Conservation (phyloP, 805 yeast species). For the Saccharomycopsis selenospora region DNA sequence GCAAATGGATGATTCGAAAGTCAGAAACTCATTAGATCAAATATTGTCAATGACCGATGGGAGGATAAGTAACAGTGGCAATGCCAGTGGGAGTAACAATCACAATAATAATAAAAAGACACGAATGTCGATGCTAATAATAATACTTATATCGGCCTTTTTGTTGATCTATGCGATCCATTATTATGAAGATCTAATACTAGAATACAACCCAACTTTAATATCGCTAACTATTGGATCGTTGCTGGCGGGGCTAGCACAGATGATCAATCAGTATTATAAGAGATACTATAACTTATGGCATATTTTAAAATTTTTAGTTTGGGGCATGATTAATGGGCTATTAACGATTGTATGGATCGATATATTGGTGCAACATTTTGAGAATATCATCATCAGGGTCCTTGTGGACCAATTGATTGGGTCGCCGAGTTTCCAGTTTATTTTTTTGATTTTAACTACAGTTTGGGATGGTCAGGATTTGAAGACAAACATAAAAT, state of each 20-base stretch:
- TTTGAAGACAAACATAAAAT: conserved; percentile 28
- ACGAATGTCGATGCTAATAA: not conserved
- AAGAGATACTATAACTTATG: conserved; percentile 9
- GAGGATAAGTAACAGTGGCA: not conserved
- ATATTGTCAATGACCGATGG: not conserved
- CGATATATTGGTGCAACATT: conserved; percentile 33
- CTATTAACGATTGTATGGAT: conserved; percentile 49
- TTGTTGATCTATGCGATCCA: conserved; percentile 6
- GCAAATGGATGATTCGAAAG: not conserved
- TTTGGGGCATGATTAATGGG: conserved; percentile 60
- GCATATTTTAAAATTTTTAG: conserved; percentile 37
- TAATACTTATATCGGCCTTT: not conserved
- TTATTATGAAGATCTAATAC: conserved; percentile 10
- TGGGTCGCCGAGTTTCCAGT: conserved; percentile 51
- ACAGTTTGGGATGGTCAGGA: conserved; percentile 49
- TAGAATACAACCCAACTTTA: conserved; percentile 1
- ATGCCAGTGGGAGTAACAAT: not conserved
- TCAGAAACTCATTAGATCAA: not conserved
- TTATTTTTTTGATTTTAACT: conserved; percentile 40
- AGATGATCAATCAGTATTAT: conserved; percentile 19
- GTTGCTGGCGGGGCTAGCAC: conserved; percentile 18
- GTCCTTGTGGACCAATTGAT: conserved; percentile 46
- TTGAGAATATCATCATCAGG: conserved; percentile 33
- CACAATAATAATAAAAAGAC: no score
- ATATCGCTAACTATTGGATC: conserved; percentile 15